Conservation (phyloP, 148 eudicot genomes). For the Camellia granthamiana region DNA sequence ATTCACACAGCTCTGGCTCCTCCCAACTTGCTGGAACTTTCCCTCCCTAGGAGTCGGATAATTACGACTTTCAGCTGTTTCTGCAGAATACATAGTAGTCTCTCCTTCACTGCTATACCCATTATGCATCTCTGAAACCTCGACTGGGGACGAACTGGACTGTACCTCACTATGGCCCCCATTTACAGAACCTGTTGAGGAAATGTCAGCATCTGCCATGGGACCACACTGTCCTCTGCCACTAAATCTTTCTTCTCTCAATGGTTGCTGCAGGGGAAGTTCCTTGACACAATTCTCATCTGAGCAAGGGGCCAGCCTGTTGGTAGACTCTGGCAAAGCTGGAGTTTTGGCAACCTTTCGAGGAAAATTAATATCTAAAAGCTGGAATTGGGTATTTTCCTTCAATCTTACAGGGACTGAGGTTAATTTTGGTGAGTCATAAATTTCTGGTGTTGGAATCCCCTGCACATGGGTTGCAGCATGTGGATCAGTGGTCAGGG, state of each 20-base stretch:
- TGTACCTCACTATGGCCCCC: constrained; percentile 63
- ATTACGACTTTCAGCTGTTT: constrained; percentile 96
- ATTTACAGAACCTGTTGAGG: constrained; percentile 67
- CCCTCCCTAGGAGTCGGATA: constrained; percentile 63
- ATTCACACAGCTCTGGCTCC: constrained; percentile 95
- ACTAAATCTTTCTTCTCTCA: constrained; percentile 19
- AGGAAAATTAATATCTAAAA: constrained; percentile 84
- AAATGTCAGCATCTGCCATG: constrained; percentile 41
- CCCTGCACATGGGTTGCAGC: constrained; percentile 53
- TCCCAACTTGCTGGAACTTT: constrained; percentile 68
- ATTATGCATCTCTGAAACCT: constrained; percentile 39
- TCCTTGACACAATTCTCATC: constrained; percentile 46
- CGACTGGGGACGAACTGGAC: constrained; percentile 62
- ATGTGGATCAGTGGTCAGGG: constrained; percentile 24
- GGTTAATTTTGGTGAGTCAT: constrained; percentile 65
- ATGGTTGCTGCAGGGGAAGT: constrained; percentile 21
- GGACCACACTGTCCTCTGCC: constrained; percentile 22
- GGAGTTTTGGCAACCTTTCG: constrained; percentile 47
- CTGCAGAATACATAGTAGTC: constrained; percentile 92
- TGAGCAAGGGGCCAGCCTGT: constrained; percentile 28
- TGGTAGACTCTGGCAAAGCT: constrained; percentile 20
- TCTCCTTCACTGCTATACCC: constrained; percentile 84
- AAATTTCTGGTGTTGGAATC: constrained; percentile 86
- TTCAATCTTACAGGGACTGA: constrained; percentile 45
- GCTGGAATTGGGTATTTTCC: constrained; percentile 48